Evolutionary conservation across 2,329 filamentous ascomycete species (phyloP), one percentile per base, ranked within the genome.

Genomic region (Monosporascus sp.): DNA sequence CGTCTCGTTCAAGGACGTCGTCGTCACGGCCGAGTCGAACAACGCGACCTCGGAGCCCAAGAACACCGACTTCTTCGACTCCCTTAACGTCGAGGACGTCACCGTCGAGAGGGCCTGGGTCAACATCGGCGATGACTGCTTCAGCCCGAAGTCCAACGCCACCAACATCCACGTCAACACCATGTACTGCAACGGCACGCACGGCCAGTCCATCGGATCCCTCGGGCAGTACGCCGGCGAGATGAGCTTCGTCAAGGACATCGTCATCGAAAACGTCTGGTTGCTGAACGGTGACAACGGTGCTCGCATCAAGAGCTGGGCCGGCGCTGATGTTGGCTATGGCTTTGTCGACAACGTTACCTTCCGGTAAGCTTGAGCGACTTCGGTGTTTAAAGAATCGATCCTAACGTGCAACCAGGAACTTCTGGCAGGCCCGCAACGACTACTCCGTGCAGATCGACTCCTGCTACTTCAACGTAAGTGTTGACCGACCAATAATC

Each of bases 61-160:
- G 61, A 85, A 85, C 64, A 83, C 80, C 0, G 82, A 85, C 56
- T 83, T 83, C 42, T 83, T 84, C 65, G 82, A 85, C 68, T 79
- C 79, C 0, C 70, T 80, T 51, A 83, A 83, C 51, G 75, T 82
- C 34, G 74, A 82, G 49, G 75, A 75, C 0, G 64, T 85, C 7
- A 75, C 66, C 0, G 76, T 82, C 18, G 74, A 75, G 52, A 74
- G 78, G 25, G 69, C 74, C 2, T 76, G 74, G 64, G 73, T 81
- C 24, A 75, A 82, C 50, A 77, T 78, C 42, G 79, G 77, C n/a
- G 78, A 83, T 54, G 81, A 84, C 63, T 84, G 81, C 63, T 82
- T 84, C 68, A 81, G 78, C 1, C 78, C 81, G 6, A 84, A 84
- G 64, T 77, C 79, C 7, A 84, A 84, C 60, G 79, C 78, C 7